phyloP scores from a whole-genome alignment of 2,329 filamentous ascomycete species.

The Diplodia corticola region DNA sequence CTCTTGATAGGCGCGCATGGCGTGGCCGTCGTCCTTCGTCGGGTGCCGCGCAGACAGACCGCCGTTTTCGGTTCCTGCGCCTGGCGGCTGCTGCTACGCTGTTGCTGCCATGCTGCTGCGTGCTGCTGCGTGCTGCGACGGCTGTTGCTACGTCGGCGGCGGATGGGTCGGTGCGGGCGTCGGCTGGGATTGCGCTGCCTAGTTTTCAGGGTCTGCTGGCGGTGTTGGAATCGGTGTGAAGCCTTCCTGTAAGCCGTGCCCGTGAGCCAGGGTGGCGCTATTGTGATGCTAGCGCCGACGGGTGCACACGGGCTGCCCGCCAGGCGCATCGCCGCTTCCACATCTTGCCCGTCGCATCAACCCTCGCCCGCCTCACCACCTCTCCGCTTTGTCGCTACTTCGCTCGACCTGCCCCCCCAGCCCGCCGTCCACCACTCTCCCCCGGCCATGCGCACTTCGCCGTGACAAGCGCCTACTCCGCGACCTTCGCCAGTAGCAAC shows the following conservation, averaged over 20 bases:
- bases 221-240: slow-evolving; percentile 1
- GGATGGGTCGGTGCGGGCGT: slow-evolving; percentile 3
- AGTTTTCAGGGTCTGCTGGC: not conserved
- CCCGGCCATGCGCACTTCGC: slow-evolving; percentile 9
- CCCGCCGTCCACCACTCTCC: slow-evolving; percentile 25
- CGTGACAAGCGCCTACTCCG: slow-evolving; percentile 14
- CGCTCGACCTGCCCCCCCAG: slow-evolving; percentile 28
- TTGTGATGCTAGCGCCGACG: not conserved
- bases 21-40: not conserved
- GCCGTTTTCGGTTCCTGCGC: slow-evolving; percentile 15
- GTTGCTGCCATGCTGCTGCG: not conserved
- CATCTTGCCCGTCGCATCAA: not conserved
- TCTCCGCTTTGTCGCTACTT: slow-evolving; percentile 28
- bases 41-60: slow-evolving; percentile 8
- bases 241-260: slow-evolving; percentile 10
- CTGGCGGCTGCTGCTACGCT: not conserved
- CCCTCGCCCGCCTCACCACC: slow-evolving; percentile 11
- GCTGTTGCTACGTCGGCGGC: not conserved
- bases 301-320: not conserved
- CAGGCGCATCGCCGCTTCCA: not conserved
- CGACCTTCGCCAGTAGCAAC: slow-evolving; percentile 13
- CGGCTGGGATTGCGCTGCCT: not conserved
- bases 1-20: not conserved
- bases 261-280: not conserved
- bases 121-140: not conserved